Base-by-base conservation (phyloP, 441 rosid genomes). In the Gossypium laxum region DNA sequence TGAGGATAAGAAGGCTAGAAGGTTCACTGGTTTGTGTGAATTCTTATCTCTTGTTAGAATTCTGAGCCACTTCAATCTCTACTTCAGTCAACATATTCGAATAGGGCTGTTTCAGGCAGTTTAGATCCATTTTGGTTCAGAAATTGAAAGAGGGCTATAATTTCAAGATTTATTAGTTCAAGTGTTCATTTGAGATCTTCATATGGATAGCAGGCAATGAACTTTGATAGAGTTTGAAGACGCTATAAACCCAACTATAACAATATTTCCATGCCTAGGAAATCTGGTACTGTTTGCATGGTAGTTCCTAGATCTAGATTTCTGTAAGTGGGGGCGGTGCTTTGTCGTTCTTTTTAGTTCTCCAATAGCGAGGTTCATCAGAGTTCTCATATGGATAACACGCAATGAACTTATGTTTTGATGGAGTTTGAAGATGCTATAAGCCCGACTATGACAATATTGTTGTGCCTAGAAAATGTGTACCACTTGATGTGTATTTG, bases 361-460 rank as follows among this genome's bases (percentile, higher is more conserved):
- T 41, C 47, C 47, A 41, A 8, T 41, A 41, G n/a, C 47, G 47
- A 41, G 47, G n/a, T 41, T 41, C 47, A 41, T 41, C 47, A 41
- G 47, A 41, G 47, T 41, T 41, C n/a, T 41, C 3, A 41, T 41
- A 41, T 41, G 47, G 2, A 51, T 15, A 55, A 15, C 28, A n/a
- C 4, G 17, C 17, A 67, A 67, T 50, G 45, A 28, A 0, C 7
- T 50, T 45, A 66, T 65, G 55, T 45, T 65, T 50, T 67, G 59
- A 50, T 60, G 59, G 30, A 18, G 74, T 43, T 30, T 48, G 60
- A 50, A 30, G 66, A 59, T 61, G 67, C 56, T 22, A 11, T n/a
- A 10, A 45, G 15, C 34, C 48, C 34, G 18, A 62, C 18, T 18
- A 61, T 30, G n/a, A 21, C 51, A 52, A 51, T 32, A 30, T 14